Evolutionary conservation across 169 alveolate genomes (phyloP).

Genomic region (Plasmodium sp.): DNA sequence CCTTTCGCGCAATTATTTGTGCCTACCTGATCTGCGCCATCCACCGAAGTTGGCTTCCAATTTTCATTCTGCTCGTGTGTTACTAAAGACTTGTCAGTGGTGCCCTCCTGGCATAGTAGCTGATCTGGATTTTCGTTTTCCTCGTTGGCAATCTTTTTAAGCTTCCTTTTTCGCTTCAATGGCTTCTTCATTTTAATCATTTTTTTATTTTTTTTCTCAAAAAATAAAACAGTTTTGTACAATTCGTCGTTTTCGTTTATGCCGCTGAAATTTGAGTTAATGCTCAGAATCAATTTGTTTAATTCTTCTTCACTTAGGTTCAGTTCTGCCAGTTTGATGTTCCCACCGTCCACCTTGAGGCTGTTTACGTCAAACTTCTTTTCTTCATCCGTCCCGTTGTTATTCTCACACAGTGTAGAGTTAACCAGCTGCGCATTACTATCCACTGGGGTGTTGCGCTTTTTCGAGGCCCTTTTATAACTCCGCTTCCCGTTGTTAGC

Average conservation of each 20-base stretch:
- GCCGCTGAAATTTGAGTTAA: conserved; percentile 48
- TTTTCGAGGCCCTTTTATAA: neutral
- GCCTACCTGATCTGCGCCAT: neutral
- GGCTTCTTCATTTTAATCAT: conserved; percentile 54
- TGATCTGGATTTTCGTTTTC: conserved; percentile 14
- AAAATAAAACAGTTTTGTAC: conserved; percentile 43
- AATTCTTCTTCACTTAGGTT: conserved; percentile 30
- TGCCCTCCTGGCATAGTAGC: neutral
- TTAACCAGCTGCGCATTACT: neutral
- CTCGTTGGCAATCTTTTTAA: neutral
- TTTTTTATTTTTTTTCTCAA: conserved; percentile 62
- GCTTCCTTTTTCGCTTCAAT: conserved; percentile 40
- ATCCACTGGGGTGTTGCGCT: neutral
- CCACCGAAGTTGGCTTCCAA: neutral
- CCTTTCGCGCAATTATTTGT: neutral
- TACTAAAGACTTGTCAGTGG: neutral
- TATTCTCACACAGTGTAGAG: neutral
- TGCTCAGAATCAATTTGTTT: conserved; percentile 40
- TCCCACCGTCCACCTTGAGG: conserved; percentile 4
- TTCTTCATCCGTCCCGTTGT: neutral
- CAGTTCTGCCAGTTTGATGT: conserved; percentile 49
- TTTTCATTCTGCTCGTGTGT: neutral
- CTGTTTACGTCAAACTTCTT: neutral
- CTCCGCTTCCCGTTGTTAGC: neutral
- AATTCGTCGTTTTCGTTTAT: conserved; percentile 68